Evolutionary conservation across 768 basidiomycete species (phyloP).

Genomic region (Collybia nuda): DNA sequence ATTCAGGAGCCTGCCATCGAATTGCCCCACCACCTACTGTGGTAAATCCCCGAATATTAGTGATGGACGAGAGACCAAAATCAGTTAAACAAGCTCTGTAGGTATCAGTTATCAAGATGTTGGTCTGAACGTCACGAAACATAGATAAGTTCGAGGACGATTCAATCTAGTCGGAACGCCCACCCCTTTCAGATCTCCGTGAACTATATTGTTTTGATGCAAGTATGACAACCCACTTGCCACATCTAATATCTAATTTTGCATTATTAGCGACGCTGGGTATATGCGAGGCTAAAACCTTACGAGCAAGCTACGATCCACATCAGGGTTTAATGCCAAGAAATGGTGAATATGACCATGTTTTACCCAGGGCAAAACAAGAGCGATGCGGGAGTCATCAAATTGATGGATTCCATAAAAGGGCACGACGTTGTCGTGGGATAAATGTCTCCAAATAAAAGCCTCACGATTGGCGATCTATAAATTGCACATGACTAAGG

Average conservation of each 20-base stretch:
- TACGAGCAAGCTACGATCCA: slow-evolving; percentile 29
- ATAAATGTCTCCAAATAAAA: slow-evolving; percentile 28
- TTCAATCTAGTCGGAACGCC: not conserved
- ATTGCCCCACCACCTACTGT: slow-evolving; percentile 16
- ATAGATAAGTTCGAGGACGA: not conserved
- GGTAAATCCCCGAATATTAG: slow-evolving; percentile 15
- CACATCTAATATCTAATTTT: slow-evolving; percentile 18
- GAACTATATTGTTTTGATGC: slow-evolving; percentile 23
- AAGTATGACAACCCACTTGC: slow-evolving; percentile 25
- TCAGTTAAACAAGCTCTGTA: slow-evolving; percentile 23
- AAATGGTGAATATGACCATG: slow-evolving; percentile 25
- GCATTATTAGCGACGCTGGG: not conserved
- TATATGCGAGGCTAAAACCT: slow-evolving; percentile 5
- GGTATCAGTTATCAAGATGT: slow-evolving; percentile 22
- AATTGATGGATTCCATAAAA: slow-evolving; percentile 26
- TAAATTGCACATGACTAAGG: not conserved
- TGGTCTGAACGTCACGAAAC: slow-evolving; percentile 11
- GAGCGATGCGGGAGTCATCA: slow-evolving; percentile 15
- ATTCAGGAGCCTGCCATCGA: slow-evolving; percentile 27
- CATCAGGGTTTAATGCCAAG: slow-evolving; percentile 20
- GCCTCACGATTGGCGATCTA: slow-evolving; percentile 2
- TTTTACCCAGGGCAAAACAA: slow-evolving; percentile 30
- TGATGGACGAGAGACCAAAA: slow-evolving; percentile 24
- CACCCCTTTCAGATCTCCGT: slow-evolving; percentile 31
- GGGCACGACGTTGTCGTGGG: slow-evolving; percentile 28